phyloP scores from a whole-genome alignment of 495 filamentous ascomycete genomes.

The Annulohypoxylon moriforme region DNA sequence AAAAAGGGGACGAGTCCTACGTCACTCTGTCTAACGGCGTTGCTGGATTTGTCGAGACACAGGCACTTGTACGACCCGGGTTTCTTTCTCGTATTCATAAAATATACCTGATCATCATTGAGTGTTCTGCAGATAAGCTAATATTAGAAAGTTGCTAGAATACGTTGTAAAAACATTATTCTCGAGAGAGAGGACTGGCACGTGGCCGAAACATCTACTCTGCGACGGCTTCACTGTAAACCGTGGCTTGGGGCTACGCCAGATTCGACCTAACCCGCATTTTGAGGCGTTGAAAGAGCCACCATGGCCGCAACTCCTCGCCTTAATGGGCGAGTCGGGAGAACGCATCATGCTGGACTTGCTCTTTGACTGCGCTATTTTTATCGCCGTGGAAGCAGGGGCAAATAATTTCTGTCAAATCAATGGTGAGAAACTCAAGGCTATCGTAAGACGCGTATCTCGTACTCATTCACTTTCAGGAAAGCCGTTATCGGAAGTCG shows the following conservation, averaged over 20 bases:
- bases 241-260: conserved; percentile 59
- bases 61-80: conserved; percentile 43
- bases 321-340: conserved; percentile 78
- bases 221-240: conserved; percentile 76
- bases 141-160: conserved; percentile 75
- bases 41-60: conserved; percentile 51
- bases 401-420: conserved; percentile 78
- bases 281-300: conserved; percentile 73
- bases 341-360: conserved; percentile 85
- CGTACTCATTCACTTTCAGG: conserved; percentile 36
- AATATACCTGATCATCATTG: background rate
- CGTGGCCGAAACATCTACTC: conserved; percentile 77
- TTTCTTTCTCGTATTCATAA: conserved; percentile 14
- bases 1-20: conserved; percentile 64
- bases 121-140: conserved; percentile 39
- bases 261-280: conserved; percentile 73
- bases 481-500: conserved; percentile 52
- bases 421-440: conserved; percentile 67
- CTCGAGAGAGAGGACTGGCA: conserved; percentile 59
- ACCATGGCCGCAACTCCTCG: conserved; percentile 78
- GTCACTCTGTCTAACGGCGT: conserved; percentile 63
- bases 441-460: background rate
- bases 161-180: conserved; percentile 84
- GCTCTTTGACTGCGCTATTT: conserved; percentile 82
- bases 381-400: conserved; percentile 68